Evolutionary conservation across 352 stramenopile species (phyloP), one percentile per base, ranked within the genome.

Genomic region (Phytophthora tentaculata): DNA sequence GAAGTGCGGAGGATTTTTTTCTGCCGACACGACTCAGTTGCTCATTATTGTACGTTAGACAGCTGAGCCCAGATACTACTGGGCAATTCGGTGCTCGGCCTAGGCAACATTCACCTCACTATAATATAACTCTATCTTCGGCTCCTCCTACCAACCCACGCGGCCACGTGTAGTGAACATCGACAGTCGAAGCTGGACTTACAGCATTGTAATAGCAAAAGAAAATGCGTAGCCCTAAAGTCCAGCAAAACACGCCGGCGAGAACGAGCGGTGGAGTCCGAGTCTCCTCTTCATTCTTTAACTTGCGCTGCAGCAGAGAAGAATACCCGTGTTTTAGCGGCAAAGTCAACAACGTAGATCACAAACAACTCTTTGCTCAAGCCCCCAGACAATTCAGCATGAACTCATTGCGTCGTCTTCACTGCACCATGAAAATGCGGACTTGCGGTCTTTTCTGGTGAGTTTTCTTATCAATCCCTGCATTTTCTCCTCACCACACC

Each of bases 401-500:
- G 70, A 64, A 19, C 50, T 41, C 45, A 28, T 48, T 19, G 16
- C 49, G 26, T 26, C 56, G 56, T 39, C 39, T 71, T 61, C 65
- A 61, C 3, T 74, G 70, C 29, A 54, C 57, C 35, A 77, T 77
- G 70, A 74, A 68, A 44, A 77, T 77, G 60, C 70, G 67, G 23
- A 56, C 32, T 29, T 77, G 65, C 13, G 61, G 70, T 7, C 50
- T 77, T 63, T 77, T 77, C 39, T 77, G 70, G 70, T 77, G 49
- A 65, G 59, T 35, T 20, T 51, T 59, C 53, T 43, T 37, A 51
- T 61, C 10, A 32, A 19, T 24, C 29, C 19, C 12, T 61, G 14
- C 41, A 50, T 43, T 9, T 41, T 53, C 23, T 23, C 23, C 20
- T 10, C 35, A 32, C 24, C 52, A 8, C 28, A 54, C 3, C 20